A percentile compares a stretch with the other conserved stretches of the same genome.
phyloP scores from a whole-genome alignment of 306 rosid species.

The Prosopis cineraria region DNA sequence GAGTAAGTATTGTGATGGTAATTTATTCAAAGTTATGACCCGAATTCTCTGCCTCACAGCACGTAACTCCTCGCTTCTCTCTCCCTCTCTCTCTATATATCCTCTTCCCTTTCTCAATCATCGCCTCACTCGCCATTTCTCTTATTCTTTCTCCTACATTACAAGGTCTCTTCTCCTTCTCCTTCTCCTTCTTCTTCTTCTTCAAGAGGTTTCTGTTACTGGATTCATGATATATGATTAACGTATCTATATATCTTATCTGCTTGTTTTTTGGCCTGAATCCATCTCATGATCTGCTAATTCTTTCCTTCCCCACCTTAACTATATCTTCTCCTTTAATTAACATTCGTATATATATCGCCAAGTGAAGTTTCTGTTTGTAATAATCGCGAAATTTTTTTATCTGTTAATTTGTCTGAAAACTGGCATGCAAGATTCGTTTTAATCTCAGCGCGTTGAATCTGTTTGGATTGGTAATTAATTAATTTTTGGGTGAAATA shows the following conservation, averaged over 20 bases:
- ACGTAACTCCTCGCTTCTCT: neutral
- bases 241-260: neutral
- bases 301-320: neutral
- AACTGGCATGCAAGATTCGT: too few relatives aligned
- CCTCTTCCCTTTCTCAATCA: neutral
- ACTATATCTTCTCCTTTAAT: too few relatives aligned
- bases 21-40: neutral
- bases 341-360: too few relatives aligned
- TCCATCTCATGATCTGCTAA: neutral
- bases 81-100: neutral
- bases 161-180: neutral
- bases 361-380: too few relatives aligned
- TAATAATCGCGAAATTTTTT: too few relatives aligned
- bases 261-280: neutral
- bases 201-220: neutral
- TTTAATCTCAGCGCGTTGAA: too few relatives aligned
- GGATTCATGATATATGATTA: neutral
- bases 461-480: too few relatives aligned
- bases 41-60: neutral
- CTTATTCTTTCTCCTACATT: neutral
- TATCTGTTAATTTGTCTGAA: too few relatives aligned
- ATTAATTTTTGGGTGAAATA: neutral
- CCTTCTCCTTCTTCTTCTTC: neutral
- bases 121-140: neutral
- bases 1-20: too few relatives aligned